Conservation (phyloP, 2,329 filamentous ascomycete species). For the Tolypocladium pustulatum region DNA sequence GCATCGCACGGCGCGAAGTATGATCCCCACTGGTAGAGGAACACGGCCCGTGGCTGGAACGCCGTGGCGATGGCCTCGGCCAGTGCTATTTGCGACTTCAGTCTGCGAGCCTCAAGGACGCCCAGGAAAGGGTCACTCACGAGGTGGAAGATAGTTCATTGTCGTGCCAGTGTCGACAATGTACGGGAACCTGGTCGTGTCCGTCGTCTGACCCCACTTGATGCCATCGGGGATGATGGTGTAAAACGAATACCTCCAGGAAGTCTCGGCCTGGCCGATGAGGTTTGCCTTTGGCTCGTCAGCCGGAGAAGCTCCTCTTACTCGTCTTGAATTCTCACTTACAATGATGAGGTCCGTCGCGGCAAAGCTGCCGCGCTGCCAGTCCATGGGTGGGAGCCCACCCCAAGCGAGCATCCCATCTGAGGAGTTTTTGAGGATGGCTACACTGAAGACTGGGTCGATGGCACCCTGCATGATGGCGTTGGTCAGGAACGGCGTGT, state of each 20-base stretch:
- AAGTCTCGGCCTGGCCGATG: constrained; percentile 22
- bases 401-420: constrained; percentile 36
- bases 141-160: constrained; percentile 36
- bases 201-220: constrained; percentile 29
- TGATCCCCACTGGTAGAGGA: constrained; percentile 33
- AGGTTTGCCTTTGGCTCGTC: constrained; percentile 29
- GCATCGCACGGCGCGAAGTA: constrained; percentile 41
- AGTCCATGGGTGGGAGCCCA: constrained; percentile 29
- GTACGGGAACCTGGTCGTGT: constrained; percentile 33
- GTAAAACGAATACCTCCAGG: constrained; percentile 40
- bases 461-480: constrained; percentile 34
- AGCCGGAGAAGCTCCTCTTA: background rate
- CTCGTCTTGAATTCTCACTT: constrained; percentile 10
- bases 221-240: constrained; percentile 40
- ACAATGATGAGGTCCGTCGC: constrained; percentile 34
- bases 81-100: constrained; percentile 20
- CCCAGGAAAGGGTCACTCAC: constrained; percentile 18
- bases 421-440: constrained; percentile 34
- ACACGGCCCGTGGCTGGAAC: constrained; percentile 36
- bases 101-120: background rate
- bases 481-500: constrained; percentile 37
- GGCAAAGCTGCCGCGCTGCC: constrained; percentile 17
- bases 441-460: constrained; percentile 35
- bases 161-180: constrained; percentile 44
- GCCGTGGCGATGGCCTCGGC: constrained; percentile 35